A percentile compares a stretch with the other conserved stretches of the same genome.
Conservation (phyloP, 768 basidiomycete genomes). For the Epithele typhae region DNA sequence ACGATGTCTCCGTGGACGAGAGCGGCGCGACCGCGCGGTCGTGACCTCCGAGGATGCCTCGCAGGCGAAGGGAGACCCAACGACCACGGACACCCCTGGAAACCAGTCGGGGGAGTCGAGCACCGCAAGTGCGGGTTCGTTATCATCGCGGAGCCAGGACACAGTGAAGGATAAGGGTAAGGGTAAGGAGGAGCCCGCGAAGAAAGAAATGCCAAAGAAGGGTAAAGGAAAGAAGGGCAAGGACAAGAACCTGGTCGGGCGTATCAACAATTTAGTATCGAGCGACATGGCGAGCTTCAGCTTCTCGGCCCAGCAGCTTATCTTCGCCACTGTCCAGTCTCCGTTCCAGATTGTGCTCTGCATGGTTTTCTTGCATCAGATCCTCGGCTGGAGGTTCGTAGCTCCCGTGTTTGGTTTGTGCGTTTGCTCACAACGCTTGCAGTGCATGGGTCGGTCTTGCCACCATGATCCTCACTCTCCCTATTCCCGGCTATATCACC, state of each 20-base stretch:
- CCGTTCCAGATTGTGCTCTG: conserved; percentile 38
- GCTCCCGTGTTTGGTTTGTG: too few species aligned
- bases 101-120: too few species aligned
- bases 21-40: not conserved
- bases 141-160: not conserved
- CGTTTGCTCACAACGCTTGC: not conserved
- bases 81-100: too few species aligned
- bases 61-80: not conserved
- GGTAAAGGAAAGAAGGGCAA: too few species aligned
- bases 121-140: conserved; percentile 4
- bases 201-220: too few species aligned
- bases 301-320: not conserved
- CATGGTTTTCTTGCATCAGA: conserved; percentile 36
- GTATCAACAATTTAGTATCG: conserved; percentile 66
- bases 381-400: conserved; percentile 45
- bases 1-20: not conserved
- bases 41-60: not conserved
- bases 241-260: conserved; percentile 56
- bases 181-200: conserved; percentile 1
- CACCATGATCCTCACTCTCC: conserved; percentile 33
- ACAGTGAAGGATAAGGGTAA: not conserved
- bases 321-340: conserved; percentile 4
- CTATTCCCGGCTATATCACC: conserved; percentile 37
- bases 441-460: conserved; percentile 38
- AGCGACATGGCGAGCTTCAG: conserved; percentile 43